These are phyloP conservation scores for Acer saccharum DNA, from an alignment of 345 rosid genomes.

Conservation along the genomic window DNA sequence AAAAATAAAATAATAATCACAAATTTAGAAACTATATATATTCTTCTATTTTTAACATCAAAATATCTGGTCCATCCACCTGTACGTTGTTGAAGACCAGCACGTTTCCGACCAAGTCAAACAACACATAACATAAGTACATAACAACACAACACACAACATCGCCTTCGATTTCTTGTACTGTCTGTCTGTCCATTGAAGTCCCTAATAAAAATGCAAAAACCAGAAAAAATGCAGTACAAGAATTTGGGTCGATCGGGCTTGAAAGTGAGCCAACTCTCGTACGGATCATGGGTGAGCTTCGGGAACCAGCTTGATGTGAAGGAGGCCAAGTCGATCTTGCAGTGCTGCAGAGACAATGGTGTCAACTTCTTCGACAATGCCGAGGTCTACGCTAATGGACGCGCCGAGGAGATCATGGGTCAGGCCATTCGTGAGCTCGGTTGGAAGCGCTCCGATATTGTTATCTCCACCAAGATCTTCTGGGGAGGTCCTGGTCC, in stretches of 20 bases:
- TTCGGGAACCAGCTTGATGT: conserved; percentile 98
- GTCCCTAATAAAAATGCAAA: too few relatives aligned
- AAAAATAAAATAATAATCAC: too few relatives aligned
- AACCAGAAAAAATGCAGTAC: conserved; percentile 57
- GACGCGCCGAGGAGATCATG: conserved; percentile 98
- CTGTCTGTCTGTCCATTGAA: background rate
- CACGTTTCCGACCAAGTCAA: too few relatives aligned
- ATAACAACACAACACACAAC: too few relatives aligned
- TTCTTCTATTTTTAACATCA: too few relatives aligned
- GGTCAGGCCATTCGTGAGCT: conserved; percentile 95
- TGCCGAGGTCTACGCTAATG: conserved; percentile 98
- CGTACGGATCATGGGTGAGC: conserved; percentile 93
- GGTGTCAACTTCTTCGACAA: conserved; percentile 99
- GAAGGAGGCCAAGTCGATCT: conserved; percentile 88
- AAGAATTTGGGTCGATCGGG: conserved; percentile 89
- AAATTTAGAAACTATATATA: too few relatives aligned
- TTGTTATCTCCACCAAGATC: conserved; percentile 93
- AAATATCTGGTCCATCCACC: too few relatives aligned
- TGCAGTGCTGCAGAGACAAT: conserved; percentile 85
- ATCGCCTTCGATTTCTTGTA: background rate
- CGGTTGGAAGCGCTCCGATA: conserved; percentile 96
- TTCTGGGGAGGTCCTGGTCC: conserved; percentile 99
- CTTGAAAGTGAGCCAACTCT: conserved; percentile 86
- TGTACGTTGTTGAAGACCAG: too few relatives aligned
- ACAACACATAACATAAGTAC: too few relatives aligned